Conservation (phyloP, 2,329 filamentous ascomycete genomes). For the Geoglossum cookeanum region DNA sequence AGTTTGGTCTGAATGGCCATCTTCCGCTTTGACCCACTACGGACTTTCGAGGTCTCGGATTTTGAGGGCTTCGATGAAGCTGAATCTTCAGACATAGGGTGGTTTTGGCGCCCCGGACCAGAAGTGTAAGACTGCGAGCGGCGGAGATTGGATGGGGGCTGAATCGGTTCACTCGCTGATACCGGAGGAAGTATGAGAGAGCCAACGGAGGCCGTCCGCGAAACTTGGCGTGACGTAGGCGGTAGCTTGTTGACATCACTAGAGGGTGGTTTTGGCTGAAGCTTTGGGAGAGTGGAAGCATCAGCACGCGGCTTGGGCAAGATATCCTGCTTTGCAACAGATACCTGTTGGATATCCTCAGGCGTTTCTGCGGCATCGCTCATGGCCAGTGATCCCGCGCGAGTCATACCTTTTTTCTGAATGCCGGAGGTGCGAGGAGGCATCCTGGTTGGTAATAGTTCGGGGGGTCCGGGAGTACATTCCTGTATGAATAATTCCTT, state of each 20-base stretch:
- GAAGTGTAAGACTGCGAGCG: not conserved
- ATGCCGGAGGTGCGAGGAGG: constrained; percentile 10
- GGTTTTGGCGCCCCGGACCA: not conserved
- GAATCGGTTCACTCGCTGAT: not conserved
- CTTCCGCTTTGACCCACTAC: constrained; percentile 40
- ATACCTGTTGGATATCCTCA: not conserved
- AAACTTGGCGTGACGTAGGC: not conserved
- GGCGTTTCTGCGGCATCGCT: not conserved
- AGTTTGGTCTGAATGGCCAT: constrained; percentile 41
- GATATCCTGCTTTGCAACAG: not conserved
- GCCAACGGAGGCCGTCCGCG: constrained; percentile 1
- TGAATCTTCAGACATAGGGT: constrained; percentile 15
- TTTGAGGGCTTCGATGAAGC: constrained; percentile 25
- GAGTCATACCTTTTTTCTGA: not conserved
- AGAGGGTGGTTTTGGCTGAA: not conserved
- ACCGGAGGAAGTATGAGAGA: not conserved
- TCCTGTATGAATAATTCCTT: constrained; percentile 17
- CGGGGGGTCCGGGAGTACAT: constrained; percentile 22
- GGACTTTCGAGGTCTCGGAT: constrained; percentile 14
- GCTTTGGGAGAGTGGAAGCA: not conserved
- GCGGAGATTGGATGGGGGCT: not conserved
- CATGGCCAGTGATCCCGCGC: not conserved
- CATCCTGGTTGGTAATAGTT: constrained; percentile 21
- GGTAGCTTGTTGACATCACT: not conserved
- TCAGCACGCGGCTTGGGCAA: not conserved